Evolutionary conservation across 371 early-diverging fungal genomes (phyloP).

Genomic region (Chytridiales sp.): DNA sequence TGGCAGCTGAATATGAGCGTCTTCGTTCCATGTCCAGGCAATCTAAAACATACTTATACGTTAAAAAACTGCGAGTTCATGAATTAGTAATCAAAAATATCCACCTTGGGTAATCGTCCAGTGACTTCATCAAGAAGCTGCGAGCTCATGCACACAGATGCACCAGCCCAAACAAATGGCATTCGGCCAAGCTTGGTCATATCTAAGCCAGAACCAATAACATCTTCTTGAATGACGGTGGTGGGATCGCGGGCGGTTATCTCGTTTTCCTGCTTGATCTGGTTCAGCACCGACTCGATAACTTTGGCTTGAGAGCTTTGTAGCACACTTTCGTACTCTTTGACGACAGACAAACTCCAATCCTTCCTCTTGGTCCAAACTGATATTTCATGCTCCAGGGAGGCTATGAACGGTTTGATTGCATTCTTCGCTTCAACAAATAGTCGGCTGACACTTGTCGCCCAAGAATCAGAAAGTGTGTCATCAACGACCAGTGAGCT

Average conservation of each 20-base stretch:
- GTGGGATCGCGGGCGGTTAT: background rate
- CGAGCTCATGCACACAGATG: slow-evolving; percentile 7
- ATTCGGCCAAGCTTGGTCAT: background rate
- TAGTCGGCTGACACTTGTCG: background rate
- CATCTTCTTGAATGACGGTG: background rate
- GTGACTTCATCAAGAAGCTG: slow-evolving; percentile 12
- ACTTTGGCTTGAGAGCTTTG: background rate
- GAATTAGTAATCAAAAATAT: background rate
- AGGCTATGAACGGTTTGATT: background rate
- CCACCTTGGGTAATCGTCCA: slow-evolving; percentile 1
- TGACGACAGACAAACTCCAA: background rate
- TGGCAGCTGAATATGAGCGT: background rate
- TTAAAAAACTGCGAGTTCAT: background rate
- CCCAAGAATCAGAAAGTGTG: background rate
- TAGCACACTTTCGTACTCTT: background rate
- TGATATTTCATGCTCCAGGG: background rate
- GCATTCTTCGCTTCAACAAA: background rate
- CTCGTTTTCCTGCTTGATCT: background rate
- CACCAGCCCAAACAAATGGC: slow-evolving; percentile 15
- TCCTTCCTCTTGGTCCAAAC: background rate
- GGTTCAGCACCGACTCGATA: background rate
- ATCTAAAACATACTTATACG: background rate
- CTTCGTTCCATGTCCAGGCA: background rate
- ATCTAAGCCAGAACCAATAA: background rate
- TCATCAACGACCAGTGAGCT: background rate